These are phyloP conservation scores for Pichia kluyveri DNA, from an alignment of 805 yeast species.

Conservation along the genomic window DNA sequence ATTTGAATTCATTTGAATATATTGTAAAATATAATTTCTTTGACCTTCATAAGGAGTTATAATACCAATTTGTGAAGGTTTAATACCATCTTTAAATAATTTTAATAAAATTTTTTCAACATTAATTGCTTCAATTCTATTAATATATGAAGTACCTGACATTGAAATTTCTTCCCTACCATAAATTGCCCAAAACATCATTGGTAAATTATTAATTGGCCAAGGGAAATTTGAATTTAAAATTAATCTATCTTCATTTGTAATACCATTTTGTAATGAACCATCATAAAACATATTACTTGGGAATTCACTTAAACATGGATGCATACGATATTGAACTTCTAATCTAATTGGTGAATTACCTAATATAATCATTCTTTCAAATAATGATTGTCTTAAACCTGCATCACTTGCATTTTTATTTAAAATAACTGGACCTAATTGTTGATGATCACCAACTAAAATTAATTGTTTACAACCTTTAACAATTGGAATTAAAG, in stretches of 20 bases:
- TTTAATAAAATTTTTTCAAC: slow-evolving; percentile 71
- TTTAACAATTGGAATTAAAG: slow-evolving; percentile 77
- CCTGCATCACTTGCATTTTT: slow-evolving; percentile 82
- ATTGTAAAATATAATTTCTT: slow-evolving; percentile 69
- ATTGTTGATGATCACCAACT: slow-evolving; percentile 91
- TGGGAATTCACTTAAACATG: slow-evolving; percentile 77
- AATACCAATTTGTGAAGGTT: slow-evolving; percentile 79
- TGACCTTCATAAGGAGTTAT: slow-evolving; percentile 95
- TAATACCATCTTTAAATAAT: slow-evolving; percentile 67
- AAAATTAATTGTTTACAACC: slow-evolving; percentile 85
- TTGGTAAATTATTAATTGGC: slow-evolving; percentile 79
- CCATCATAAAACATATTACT: slow-evolving; percentile 93
- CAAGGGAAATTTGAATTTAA: slow-evolving; percentile 67
- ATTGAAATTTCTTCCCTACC: slow-evolving; percentile 85
- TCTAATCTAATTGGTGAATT: slow-evolving; percentile 79
- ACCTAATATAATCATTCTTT: slow-evolving; percentile 73
- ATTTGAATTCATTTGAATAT: slow-evolving; percentile 66
- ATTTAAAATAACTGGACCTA: slow-evolving; percentile 85
- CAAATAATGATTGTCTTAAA: slow-evolving; percentile 76
- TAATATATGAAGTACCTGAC: slow-evolving; percentile 72
- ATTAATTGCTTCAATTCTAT: slow-evolving; percentile 83
- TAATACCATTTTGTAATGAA: slow-evolving; percentile 83
- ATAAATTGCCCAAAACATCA: slow-evolving; percentile 91
- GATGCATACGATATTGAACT: slow-evolving; percentile 95
- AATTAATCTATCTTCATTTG: slow-evolving; percentile 58